These are phyloP conservation scores for Rhynchospora breviuscula DNA, from an alignment of 176 grass and related monocot genomes.

Conservation along the genomic window DNA sequence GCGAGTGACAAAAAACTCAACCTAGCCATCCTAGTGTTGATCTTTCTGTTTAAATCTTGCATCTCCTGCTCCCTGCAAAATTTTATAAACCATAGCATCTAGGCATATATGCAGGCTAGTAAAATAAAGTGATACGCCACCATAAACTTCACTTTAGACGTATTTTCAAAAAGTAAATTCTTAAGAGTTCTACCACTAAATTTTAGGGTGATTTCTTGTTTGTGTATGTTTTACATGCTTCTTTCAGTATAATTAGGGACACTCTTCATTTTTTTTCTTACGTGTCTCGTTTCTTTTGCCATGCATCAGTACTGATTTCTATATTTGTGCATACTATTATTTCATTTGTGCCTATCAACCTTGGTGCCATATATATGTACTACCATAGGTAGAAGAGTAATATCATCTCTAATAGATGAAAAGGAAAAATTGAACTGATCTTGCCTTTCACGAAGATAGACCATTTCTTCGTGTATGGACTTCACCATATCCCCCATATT, in stretches of 20 bases:
- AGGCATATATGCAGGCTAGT: background rate
- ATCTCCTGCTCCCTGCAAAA: slow-evolving; percentile 72
- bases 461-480: slow-evolving; percentile 70
- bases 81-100: background rate
- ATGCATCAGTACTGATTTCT: background rate
- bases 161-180: background rate
- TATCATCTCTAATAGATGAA: background rate
- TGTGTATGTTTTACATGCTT: background rate
- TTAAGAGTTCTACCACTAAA: background rate
- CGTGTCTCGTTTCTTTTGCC: background rate
- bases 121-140: background rate
- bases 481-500: slow-evolving; percentile 55
- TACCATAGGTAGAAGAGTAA: background rate
- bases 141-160: background rate
- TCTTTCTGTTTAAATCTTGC: slow-evolving; percentile 79
- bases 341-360: background rate
- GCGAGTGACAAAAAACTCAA: slow-evolving; percentile 61
- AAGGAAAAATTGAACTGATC: background rate
- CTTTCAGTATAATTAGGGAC: background rate
- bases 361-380: background rate
- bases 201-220: background rate
- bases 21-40: slow-evolving; percentile 61
- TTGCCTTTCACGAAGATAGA: slow-evolving; percentile 58
- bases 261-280: background rate
- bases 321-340: background rate